Conservation (phyloP, 2,329 filamentous ascomycete species). For the Xylaria sp. region DNA sequence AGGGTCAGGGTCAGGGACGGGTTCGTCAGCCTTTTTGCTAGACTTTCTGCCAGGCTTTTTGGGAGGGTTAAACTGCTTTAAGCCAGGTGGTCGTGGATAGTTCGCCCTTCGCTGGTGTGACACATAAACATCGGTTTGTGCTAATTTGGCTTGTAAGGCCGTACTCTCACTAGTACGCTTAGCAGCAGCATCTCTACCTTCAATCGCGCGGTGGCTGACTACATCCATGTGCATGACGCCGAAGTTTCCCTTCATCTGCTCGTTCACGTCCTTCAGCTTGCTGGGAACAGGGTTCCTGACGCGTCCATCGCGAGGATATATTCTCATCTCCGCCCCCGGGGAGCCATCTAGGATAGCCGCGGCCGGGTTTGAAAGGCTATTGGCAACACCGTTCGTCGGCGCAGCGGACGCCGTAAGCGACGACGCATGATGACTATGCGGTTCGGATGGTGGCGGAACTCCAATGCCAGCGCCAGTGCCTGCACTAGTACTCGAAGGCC, state of each 20-base stretch:
- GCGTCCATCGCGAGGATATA: constrained; percentile 58
- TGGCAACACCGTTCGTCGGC: constrained; percentile 42
- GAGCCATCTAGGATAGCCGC: constrained; percentile 38
- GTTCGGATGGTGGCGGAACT: constrained; percentile 42
- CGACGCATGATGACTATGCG: constrained; percentile 39
- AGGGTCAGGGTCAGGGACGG: constrained; percentile 18
- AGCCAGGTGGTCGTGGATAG: constrained; percentile 47
- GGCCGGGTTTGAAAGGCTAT: constrained; percentile 33
- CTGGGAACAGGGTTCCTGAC: constrained; percentile 69
- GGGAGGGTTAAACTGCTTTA: constrained; percentile 46
- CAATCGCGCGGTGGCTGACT: constrained; percentile 56
- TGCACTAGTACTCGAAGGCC: constrained; percentile 35
- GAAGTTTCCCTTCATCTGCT: constrained; percentile 69
- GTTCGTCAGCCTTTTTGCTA: constrained; percentile 39
- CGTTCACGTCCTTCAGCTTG: constrained; percentile 69
- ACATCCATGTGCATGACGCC: constrained; percentile 71
- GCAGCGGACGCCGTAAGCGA: constrained; percentile 39
- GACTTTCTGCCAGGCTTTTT: constrained; percentile 32
- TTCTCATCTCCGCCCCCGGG: constrained; percentile 43
- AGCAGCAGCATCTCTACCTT: constrained; percentile 64
- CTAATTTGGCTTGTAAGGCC: constrained; percentile 66
- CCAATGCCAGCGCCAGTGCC: constrained; percentile 38
- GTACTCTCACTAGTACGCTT: constrained; percentile 72
- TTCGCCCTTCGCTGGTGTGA: constrained; percentile 58
- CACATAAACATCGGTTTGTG: constrained; percentile 65